Conservation (phyloP, 2,329 filamentous ascomycete genomes). For the Claviceps cyperi region DNA sequence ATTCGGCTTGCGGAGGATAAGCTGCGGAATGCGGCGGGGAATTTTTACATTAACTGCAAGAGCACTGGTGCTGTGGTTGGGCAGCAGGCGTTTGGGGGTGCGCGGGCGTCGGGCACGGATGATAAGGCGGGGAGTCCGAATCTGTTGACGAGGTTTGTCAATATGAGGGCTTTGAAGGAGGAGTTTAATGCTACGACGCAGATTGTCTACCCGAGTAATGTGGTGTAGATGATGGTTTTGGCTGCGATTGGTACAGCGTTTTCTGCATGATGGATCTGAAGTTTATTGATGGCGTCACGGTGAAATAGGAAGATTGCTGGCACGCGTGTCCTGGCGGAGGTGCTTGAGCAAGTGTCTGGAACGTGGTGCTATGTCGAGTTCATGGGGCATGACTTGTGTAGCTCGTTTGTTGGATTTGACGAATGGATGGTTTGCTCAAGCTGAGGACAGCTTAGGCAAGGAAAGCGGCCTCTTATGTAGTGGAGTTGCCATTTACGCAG, state of each 20-base stretch:
- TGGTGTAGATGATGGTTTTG: constrained; percentile 25
- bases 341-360: too few species aligned
- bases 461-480: too few species aligned
- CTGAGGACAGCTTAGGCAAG: too few species aligned
- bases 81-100: constrained; percentile 58
- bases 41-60: constrained; percentile 82
- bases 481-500: too few species aligned
- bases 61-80: constrained; percentile 59
- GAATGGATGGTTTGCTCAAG: too few species aligned
- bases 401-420: too few species aligned
- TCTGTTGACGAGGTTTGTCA: constrained; percentile 51
- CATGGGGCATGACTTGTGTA: too few species aligned
- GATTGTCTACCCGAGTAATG: constrained; percentile 60
- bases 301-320: too few species aligned
- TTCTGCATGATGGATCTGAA: too few species aligned
- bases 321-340: too few species aligned
- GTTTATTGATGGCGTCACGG: too few species aligned
- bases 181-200: constrained; percentile 51
- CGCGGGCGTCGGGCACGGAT: constrained; percentile 54
- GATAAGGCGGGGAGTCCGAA: constrained; percentile 57
- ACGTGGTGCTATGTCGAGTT: too few species aligned
- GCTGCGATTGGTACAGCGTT: neutral
- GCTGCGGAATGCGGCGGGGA: constrained; percentile 59
- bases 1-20: constrained; percentile 56
- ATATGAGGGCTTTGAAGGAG: constrained; percentile 56